A percentile compares a stretch with the other conserved stretches of the same genome.
phyloP scores from a whole-genome alignment of 768 basidiomycete genomes.

The Leccinum imitatum region DNA sequence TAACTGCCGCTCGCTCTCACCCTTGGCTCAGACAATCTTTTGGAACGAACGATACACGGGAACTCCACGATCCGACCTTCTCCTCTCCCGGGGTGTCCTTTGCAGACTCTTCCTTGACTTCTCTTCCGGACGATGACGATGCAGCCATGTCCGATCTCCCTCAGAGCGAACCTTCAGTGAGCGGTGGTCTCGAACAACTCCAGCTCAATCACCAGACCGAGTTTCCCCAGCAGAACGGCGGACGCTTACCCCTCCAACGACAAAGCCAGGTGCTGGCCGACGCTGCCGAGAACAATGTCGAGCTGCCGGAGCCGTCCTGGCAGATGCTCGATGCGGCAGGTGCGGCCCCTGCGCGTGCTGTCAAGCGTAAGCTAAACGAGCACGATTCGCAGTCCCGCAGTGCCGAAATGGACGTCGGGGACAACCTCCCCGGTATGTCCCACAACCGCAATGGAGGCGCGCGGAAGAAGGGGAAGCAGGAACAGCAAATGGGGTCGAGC shows the following conservation, averaged over 20 bases:
- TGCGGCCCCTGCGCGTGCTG: conserved; percentile 28
- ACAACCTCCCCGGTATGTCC: conserved; percentile 5
- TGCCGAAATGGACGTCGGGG: conserved; percentile 24
- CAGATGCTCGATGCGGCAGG: conserved; percentile 48
- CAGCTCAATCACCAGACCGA: conserved; percentile 28
- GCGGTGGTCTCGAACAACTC: conserved; percentile 33
- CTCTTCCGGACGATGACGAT: conserved; percentile 25
- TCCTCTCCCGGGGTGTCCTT: conserved; percentile 12
- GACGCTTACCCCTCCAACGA: conserved; percentile 39
- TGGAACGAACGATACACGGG: not conserved
- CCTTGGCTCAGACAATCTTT: conserved; percentile 59
- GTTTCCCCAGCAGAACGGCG: conserved; percentile 9
- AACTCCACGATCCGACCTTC: conserved; percentile 2
- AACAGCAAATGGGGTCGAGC: conserved; percentile 13
- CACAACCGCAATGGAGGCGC: conserved; percentile 7
- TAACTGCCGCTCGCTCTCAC: conserved; percentile 66
- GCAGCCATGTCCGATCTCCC: conserved; percentile 14
- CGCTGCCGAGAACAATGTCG: conserved; percentile 42
- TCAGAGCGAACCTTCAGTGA: conserved; percentile 29
- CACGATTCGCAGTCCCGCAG: conserved; percentile 28
- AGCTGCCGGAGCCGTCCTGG: conserved; percentile 51
- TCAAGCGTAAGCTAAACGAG: conserved; percentile 39
- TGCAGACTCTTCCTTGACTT: conserved; percentile 22
- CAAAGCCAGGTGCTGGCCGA: conserved; percentile 48
- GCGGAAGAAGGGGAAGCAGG: conserved; percentile 28